These are phyloP conservation scores for Silybum marianum DNA, from an alignment of 129 eudicot species.

Conservation along the genomic window DNA sequence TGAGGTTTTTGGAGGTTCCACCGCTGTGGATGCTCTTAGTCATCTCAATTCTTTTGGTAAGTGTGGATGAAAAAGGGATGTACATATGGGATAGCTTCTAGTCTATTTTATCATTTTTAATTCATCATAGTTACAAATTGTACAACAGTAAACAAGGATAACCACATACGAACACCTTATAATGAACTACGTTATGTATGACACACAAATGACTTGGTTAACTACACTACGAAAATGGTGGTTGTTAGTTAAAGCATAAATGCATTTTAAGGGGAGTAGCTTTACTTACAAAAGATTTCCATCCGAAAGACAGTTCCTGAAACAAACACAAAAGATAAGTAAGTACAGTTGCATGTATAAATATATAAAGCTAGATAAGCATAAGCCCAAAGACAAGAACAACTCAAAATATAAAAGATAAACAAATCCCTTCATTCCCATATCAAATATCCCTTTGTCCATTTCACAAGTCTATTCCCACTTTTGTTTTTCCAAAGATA, in stretches of 20 bases:
- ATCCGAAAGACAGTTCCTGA: slow-evolving; percentile 73
- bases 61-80: neutral
- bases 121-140: neutral
- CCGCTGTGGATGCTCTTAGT: too few species aligned
- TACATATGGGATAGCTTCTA: neutral
- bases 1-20: too few species aligned
- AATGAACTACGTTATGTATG: neutral
- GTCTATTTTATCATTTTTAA: neutral
- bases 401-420: slow-evolving; percentile 1
- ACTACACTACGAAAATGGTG: slow-evolving; percentile 1
- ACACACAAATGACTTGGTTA: neutral
- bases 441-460: neutral
- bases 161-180: neutral
- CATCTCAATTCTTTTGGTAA: neutral
- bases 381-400: slow-evolving; percentile 15
- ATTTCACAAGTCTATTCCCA: neutral
- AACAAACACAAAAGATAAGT: slow-evolving; percentile 18
- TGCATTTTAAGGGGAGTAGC: slow-evolving; percentile 4
- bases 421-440: neutral
- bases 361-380: neutral
- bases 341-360: neutral
- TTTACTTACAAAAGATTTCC: slow-evolving; percentile 90
- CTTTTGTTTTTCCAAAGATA: neutral
- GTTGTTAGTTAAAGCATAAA: neutral
- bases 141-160: too few species aligned